Evolutionary conservation across 2,329 filamentous ascomycete genomes (phyloP), one percentile per base, ranked within the genome.

Genomic region (Curvularia sp.): DNA sequence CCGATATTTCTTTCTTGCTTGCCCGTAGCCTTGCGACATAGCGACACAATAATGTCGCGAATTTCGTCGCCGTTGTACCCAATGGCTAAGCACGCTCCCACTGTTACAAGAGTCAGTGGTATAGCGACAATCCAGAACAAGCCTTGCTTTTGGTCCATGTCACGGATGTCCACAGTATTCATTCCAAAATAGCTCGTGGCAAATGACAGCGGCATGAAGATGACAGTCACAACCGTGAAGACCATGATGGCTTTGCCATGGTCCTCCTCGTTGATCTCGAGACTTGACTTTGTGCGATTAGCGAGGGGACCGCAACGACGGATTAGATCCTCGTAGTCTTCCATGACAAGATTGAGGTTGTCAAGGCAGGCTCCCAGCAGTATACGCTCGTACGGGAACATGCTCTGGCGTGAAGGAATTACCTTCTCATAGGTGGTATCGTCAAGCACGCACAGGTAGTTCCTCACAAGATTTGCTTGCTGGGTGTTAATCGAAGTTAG

Each of bases 131-230:
- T 56, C 79, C 79, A 81, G 62, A 80, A 81, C 0, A 80, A 52
- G 23, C 65, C 60, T 57, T 80, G 79, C 8, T 62, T 74, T 21
- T 68, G 70, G 2, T 69, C 56, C 77, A 79, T 79, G 46, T 80
- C 70, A 25, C 79, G 63, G 13, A 81, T 77, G 36, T 80, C 79
- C 1, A 61, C 55, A 1, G 76, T 74, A 43, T 75, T 76, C 79
- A 81, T 76, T 6, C 79, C 79, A 10, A 81, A 74, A 59, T 78
- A 80, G 3, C 72, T 76, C 0, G 77, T 76, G 5, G 80, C 74
- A 60, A 81, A 81, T 5, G 78, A 80, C 5, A 81, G 66, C 0
- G 79, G 79, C 8, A 81, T 68, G 53, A 81, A 81, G 28, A 81
- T 72, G 47, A 79, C 72, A 0, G 79, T 81, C 5, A 80, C 77